Base-by-base conservation (phyloP, 148 eudicot genomes). In the Arbutus unedo region DNA sequence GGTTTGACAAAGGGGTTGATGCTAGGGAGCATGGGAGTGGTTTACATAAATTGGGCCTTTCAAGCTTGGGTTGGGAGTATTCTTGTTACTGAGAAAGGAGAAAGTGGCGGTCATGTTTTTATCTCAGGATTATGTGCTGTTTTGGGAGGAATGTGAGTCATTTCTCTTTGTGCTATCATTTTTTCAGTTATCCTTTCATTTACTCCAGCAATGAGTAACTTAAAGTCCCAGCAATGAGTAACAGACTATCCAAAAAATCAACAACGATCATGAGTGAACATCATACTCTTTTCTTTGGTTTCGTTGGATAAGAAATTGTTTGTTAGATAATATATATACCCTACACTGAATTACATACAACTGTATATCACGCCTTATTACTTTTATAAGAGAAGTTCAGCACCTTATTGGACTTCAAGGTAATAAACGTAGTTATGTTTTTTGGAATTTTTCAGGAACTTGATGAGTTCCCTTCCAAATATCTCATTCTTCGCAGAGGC, bases 11-110 rank as follows among this genome's bases (percentile, higher is more conserved):
- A 89, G 81, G 91, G 91, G 31, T 55, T 87, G 79, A 74, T 89
- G 79, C 79, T 89, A 54, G 91, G 91, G 45, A 86, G 91, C 55
- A 80, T 85, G 86, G 91, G 91, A 76, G 83, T 83, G 83, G 62
- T 85, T 23, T 89, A 72, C 68, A 81, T 78, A 15, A 55, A 82
- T 16, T 89, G 85, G 84, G 87, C 86, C 8, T 85, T 85, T 82
- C 83, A 84, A 78, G 56, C 88, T 44, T 89, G 88, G 91, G 86
- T 86, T 4, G 91, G 91, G 50, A 83, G 91, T 38, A 23, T 85
- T 75, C 84, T 89, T 43, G 89, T 89, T 60, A 71, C 80, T 6
- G 70, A 89, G 31, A 82, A 81, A 83, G 86, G 84, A 81, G 91
- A 89, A 56, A 85, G 78, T 18, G 89, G 88, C 25, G 89, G 89